A percentile compares a stretch with the other conserved stretches of the same genome.
Conservation (phyloP, 108 stramenopile species). For the Chaetoceros tenuissimus region DNA sequence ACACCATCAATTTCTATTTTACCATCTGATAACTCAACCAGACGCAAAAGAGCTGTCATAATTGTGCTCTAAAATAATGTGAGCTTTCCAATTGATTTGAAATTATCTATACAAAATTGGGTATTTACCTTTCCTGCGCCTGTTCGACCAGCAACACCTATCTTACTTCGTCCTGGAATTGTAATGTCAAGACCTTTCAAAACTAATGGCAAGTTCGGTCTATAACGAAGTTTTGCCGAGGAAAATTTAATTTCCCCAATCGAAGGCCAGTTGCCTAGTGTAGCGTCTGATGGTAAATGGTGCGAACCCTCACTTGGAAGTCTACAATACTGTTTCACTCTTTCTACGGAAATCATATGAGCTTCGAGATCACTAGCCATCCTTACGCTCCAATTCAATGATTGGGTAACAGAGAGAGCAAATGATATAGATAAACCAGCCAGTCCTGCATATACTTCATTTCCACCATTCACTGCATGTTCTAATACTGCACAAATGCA, state of each 20-base stretch:
- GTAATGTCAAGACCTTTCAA: conserved; percentile 74
- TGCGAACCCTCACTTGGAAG: conserved; percentile 52
- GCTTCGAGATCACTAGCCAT: conserved; percentile 90
- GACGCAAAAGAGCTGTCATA: conserved; percentile 72
- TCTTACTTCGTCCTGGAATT: conserved; percentile 61
- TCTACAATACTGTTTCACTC: conserved; percentile 69
- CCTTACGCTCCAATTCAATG: conserved; percentile 90
- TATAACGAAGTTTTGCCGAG: conserved; percentile 67
- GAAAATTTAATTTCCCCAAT: conserved; percentile 63
- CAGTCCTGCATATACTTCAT: conserved; percentile 75
- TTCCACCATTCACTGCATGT: conserved; percentile 12
- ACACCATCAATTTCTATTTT: conserved; percentile 84
- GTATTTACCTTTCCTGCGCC: conserved; percentile 9
- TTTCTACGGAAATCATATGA: conserved; percentile 85
- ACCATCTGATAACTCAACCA: conserved; percentile 68
- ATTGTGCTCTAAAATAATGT: conserved; percentile 44
- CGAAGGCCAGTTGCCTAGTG: conserved; percentile 55
- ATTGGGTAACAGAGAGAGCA: conserved; percentile 80
- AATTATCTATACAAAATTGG: background rate
- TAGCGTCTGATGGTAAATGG: conserved; percentile 21
- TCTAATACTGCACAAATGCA: conserved; percentile 64
- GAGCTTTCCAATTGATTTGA: conserved; percentile 1
- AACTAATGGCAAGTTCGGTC: conserved; percentile 75
- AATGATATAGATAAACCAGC: conserved; percentile 91
- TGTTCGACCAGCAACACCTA: conserved; percentile 32